A percentile compares a stretch with the other conserved stretches of the same genome.
These are phyloP conservation scores for Chalciporus piperatus DNA, from an alignment of 768 basidiomycete species.

Conservation along the genomic window DNA sequence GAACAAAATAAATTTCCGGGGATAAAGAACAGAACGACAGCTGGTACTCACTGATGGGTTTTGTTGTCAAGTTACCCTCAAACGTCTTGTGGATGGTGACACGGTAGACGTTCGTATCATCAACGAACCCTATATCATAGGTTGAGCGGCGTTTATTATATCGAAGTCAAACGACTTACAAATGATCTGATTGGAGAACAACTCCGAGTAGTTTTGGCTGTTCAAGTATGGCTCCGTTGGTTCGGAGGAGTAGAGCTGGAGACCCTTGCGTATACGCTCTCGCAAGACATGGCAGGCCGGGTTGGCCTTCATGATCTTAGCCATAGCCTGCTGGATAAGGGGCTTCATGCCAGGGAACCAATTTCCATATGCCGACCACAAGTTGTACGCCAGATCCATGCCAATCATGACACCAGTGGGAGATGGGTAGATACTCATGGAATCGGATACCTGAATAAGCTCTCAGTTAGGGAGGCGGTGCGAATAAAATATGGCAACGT, in stretches of 20 bases:
- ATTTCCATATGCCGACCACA: constrained; percentile 98
- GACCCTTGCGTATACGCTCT: constrained; percentile 97
- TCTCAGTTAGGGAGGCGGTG: constrained; percentile 4
- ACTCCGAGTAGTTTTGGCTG: constrained; percentile 95
- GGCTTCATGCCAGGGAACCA: constrained; percentile 99
- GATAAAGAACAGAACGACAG: background rate
- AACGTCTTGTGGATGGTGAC: constrained; percentile 99
- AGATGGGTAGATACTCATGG: constrained; percentile 98
- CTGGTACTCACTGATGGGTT: constrained; percentile 79
- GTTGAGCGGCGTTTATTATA: constrained; percentile 5
- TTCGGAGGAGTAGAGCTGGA: constrained; percentile 98
- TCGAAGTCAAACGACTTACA: constrained; percentile 44
- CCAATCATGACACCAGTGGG: constrained; percentile 99
- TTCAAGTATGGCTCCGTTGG: constrained; percentile 99
- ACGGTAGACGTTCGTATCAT: constrained; percentile 99
- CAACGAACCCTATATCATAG: constrained; percentile 82
- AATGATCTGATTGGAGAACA: constrained; percentile 98
- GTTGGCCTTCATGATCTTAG: constrained; percentile 99
- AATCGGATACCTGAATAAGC: constrained; percentile 72
- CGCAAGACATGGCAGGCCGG: constrained; percentile 96
- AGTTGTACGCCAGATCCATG: constrained; percentile 96
- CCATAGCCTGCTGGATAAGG: constrained; percentile 97
- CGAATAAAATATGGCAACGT: constrained; percentile 22
- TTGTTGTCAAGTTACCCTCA: constrained; percentile 99
- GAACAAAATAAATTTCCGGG: background rate